These are phyloP conservation scores for Didymella segeticola DNA, from an alignment of 2,329 filamentous ascomycete species.

Conservation along the genomic window DNA sequence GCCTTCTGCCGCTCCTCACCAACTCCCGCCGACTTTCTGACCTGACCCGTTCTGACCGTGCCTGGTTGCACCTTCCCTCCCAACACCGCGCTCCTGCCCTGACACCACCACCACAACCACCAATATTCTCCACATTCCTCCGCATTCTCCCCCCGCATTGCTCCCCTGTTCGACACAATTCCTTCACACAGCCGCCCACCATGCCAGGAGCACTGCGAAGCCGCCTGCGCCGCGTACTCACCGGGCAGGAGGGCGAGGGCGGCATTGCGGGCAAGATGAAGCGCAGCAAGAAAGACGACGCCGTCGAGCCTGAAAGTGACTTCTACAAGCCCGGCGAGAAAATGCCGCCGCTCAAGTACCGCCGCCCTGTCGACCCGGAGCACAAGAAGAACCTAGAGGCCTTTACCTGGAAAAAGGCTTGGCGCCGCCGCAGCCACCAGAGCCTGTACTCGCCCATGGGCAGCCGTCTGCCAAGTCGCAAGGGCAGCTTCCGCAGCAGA, in stretches of 20 bases:
- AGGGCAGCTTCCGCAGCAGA: slow-evolving; percentile 42
- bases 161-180: neutral
- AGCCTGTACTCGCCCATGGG: slow-evolving; percentile 59
- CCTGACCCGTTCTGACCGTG: slow-evolving; percentile 16
- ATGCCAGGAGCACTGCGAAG: slow-evolving; percentile 55
- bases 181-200: slow-evolving; percentile 19
- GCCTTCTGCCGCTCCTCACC: slow-evolving; percentile 25
- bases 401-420: slow-evolving; percentile 56
- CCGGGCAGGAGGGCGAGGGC: slow-evolving; percentile 38
- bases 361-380: slow-evolving; percentile 56
- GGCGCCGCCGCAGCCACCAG: slow-evolving; percentile 54
- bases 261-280: slow-evolving; percentile 33
- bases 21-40: slow-evolving; percentile 21
- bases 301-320: slow-evolving; percentile 50
- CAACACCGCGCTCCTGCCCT: slow-evolving; percentile 3
- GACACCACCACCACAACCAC: neutral
- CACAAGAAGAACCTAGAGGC: slow-evolving; percentile 59
- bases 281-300: slow-evolving; percentile 38
- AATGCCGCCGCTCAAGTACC: slow-evolving; percentile 60
- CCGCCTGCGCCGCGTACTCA: slow-evolving; percentile 54
- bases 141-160: neutral
- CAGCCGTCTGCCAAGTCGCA: slow-evolving; percentile 53
- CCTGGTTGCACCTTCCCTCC: slow-evolving; percentile 16
- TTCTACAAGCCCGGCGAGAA: slow-evolving; percentile 60
- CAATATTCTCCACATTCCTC: slow-evolving; percentile 3